A percentile compares a stretch with the other conserved stretches of the same genome.
Evolutionary conservation across 179 eudicot genomes (phyloP).

Genomic region (Patellifolia procumbens): DNA sequence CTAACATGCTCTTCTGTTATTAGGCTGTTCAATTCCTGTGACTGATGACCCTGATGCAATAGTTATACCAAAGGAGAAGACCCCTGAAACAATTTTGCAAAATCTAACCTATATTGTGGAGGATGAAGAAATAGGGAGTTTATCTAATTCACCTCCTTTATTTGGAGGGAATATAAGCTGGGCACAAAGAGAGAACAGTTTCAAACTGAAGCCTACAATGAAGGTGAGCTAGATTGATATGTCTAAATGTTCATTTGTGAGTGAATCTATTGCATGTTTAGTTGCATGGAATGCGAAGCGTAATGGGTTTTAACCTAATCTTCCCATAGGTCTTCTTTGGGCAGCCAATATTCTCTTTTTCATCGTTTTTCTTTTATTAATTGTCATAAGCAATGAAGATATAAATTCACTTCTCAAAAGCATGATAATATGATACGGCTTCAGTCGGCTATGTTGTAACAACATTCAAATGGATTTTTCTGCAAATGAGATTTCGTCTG

Average conservation of each 20-base stretch:
- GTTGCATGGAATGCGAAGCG: no score
- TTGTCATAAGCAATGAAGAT: no score
- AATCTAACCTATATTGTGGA: constrained; percentile 61
- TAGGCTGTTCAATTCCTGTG: constrained; percentile 86
- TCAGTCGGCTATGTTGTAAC: background rate
- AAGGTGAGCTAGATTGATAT: constrained; percentile 50
- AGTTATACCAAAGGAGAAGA: constrained; percentile 62
- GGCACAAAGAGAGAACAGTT: constrained; percentile 77
- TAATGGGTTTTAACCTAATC: no score
- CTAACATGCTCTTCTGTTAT: constrained; percentile 11
- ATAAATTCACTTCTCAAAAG: no score
- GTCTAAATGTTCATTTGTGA: background rate
- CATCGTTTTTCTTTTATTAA: no score
- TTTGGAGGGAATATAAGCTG: constrained; percentile 95
- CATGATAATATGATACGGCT: no score
- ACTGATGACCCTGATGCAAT: constrained; percentile 61
- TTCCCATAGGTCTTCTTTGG: no score
- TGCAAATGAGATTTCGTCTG: background rate
- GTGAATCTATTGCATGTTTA: background rate
- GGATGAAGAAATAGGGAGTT: constrained; percentile 45
- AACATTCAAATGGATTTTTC: background rate
- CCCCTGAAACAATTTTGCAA: constrained; percentile 54
- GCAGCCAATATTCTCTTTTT: no score
- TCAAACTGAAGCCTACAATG: constrained; percentile 69
- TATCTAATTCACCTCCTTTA: constrained; percentile 59